Percentiles rank a stretch among this genome's conserved stretches.
Conservation (phyloP, 495 filamentous ascomycete genomes). For the Amorphotheca resinae region DNA sequence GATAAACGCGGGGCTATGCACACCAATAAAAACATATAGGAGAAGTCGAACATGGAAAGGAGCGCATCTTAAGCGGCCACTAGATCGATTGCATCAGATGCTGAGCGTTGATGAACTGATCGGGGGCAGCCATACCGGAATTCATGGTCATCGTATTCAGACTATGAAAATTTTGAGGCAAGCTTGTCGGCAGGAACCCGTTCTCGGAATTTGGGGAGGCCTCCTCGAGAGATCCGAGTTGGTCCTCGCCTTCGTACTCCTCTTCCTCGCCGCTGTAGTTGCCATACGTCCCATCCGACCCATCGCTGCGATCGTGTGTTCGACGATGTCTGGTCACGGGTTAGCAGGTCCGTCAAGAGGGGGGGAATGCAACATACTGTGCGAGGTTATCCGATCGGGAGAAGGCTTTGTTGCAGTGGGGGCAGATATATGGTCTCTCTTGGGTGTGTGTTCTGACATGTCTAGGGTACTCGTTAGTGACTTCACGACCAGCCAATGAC, state of each 20-base stretch:
- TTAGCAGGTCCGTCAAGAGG: constrained; percentile 24
- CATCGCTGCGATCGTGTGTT: constrained; percentile 72
- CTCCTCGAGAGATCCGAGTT: constrained; percentile 63
- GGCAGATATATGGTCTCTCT: constrained; percentile 95
- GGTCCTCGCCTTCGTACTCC: constrained; percentile 49
- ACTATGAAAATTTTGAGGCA: constrained; percentile 26
- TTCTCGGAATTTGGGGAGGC: constrained; percentile 53
- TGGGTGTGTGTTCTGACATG: constrained; percentile 99
- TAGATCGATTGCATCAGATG: constrained; percentile 20
- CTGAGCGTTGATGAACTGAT: constrained; percentile 26
- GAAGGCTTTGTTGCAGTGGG: constrained; percentile 96
- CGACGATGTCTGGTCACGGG: constrained; percentile 66
- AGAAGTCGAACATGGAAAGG: constrained; percentile 1
- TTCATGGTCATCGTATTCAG: constrained; percentile 42
- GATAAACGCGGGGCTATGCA: constrained; percentile 22
- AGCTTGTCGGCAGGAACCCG: constrained; percentile 37
- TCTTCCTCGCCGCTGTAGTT: constrained; percentile 60
- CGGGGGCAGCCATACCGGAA: constrained; percentile 33
- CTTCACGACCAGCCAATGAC: constrained; percentile 29
- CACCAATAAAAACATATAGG: constrained; percentile 15
- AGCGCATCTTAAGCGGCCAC: constrained; percentile 4
- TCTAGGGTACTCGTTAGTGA: constrained; percentile 47
- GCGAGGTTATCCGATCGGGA: constrained; percentile 97
- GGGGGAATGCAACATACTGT: constrained; percentile 52
- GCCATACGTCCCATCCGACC: constrained; percentile 51